Evolutionary conservation across 2,329 filamentous ascomycete genomes (phyloP), one percentile per base, ranked within the genome.

Genomic region (Trichophyton verrucosum): DNA sequence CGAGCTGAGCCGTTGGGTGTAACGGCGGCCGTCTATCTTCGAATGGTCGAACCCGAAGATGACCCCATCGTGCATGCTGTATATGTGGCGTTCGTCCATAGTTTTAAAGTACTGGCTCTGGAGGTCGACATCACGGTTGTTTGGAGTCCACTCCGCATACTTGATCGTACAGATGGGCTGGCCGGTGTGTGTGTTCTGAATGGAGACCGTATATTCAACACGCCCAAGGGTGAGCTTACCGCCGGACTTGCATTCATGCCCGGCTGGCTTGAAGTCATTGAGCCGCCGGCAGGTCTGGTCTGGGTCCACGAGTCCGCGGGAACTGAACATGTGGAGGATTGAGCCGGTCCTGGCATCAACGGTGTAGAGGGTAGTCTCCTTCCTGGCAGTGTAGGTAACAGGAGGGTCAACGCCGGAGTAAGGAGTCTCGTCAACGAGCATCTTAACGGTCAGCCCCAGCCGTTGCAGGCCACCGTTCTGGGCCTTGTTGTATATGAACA

Each of bases 61-160:
- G 42, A 86, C 84, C 47, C 94, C 94, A 66, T 97, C 89, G 68
- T 91, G 88, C 67, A 86, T 85, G 65, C 87, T 89, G 66, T 92
- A 92, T 58, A 97, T 86, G 74, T 97, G 96, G 63, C 87, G 88
- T 66, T 88, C 86, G 71, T 97, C 91, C 70, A 91, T 86, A 0
- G 91, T 90, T 9, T 79, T 76, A 13, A 82, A 82, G 69, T 97
- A 94, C 70, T 97, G 90, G 57, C 83, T 83, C 68, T 90, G 86
- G 5, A 99, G 83, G 71, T 99, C 94, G 64, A 83, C 83, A 73
- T 99, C 92, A 63, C 86, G 88, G 62, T 87, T 95, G 73, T 99
- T 99, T 13, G 91, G 89, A 0, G 85, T 86, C 94, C 94, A 99
- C 72, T 99, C 94, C 9, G 90, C 88, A 70, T 95, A 99, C 65